A percentile compares a stretch with the other conserved stretches of the same genome.
Evolutionary conservation across 2,329 filamentous ascomycete genomes (phyloP).

Genomic region (Exophiala spinifera): DNA sequence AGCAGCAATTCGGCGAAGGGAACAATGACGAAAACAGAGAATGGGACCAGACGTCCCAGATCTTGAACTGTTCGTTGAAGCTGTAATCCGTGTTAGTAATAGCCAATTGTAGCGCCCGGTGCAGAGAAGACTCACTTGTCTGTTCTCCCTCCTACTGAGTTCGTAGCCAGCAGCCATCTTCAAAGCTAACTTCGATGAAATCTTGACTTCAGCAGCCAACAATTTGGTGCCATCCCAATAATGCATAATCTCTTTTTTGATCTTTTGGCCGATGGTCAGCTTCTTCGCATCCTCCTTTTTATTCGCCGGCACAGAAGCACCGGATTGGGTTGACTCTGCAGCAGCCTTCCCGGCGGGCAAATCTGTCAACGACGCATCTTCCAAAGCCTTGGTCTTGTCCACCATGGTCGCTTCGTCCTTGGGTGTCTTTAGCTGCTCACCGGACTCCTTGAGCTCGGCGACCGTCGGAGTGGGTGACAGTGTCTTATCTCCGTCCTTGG

Average conservation of each 20-base stretch:
- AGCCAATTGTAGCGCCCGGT: neutral
- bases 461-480: constrained; percentile 23
- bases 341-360: constrained; percentile 60
- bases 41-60: constrained; percentile 85
- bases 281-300: constrained; percentile 75
- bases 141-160: constrained; percentile 85
- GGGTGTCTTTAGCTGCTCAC: constrained; percentile 40
- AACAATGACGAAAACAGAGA: constrained; percentile 95
- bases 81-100: constrained; percentile 35
- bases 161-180: constrained; percentile 99
- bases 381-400: constrained; percentile 48
- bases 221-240: constrained; percentile 99
- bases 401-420: constrained; percentile 38
- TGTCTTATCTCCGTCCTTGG: constrained; percentile 50
- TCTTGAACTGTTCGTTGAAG: constrained; percentile 91
- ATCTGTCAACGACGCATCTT: constrained; percentile 56
- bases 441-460: constrained; percentile 26
- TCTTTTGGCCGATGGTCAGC: constrained; percentile 81
- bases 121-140: constrained; percentile 58
- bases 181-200: constrained; percentile 83
- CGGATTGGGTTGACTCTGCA: constrained; percentile 35
- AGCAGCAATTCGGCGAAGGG: constrained; percentile 85
- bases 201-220: constrained; percentile 84
- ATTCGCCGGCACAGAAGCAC: constrained; percentile 59
- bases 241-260: constrained; percentile 89